phyloP scores from a whole-genome alignment of 345 rosid genomes.

The Microcos paniculata region DNA sequence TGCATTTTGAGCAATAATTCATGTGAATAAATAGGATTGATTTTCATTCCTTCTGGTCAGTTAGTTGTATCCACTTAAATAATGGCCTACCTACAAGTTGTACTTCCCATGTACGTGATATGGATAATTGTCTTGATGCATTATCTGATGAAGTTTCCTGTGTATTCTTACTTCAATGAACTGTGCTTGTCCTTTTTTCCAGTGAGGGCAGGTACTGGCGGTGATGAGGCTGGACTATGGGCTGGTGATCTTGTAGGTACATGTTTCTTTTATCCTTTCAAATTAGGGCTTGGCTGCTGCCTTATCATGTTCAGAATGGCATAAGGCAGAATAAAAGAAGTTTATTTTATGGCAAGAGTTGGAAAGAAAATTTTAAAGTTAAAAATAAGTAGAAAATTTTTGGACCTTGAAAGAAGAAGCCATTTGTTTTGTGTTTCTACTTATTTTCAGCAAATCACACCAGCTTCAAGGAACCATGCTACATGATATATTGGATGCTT shows the following conservation, averaged over 20 bases:
- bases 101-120: not conserved
- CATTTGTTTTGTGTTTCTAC: constrained; percentile 1
- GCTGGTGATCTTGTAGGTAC: constrained; percentile 99
- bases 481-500: not conserved
- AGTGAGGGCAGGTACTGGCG: constrained; percentile 99
- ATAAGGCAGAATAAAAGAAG: not conserved
- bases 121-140: not conserved
- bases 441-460: not conserved
- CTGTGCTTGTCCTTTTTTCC: constrained; percentile 26
- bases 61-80: not conserved
- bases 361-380: not conserved
- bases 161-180: constrained; percentile 12
- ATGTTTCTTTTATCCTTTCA: constrained; percentile 55
- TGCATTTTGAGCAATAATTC: not conserved
- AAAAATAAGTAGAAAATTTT: constrained; percentile 2
- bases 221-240: constrained; percentile 99
- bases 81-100: not conserved
- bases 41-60: not conserved
- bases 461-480: constrained; percentile 1
- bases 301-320: constrained; percentile 8
- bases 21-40: not conserved
- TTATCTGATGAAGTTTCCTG: not conserved
- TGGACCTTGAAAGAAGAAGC: constrained; percentile 2
- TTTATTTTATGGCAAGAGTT: not conserved
- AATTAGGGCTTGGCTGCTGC: constrained; percentile 15